Evolutionary conservation across 345 rosid genomes (phyloP).

Genomic region (Microcos paniculata): DNA sequence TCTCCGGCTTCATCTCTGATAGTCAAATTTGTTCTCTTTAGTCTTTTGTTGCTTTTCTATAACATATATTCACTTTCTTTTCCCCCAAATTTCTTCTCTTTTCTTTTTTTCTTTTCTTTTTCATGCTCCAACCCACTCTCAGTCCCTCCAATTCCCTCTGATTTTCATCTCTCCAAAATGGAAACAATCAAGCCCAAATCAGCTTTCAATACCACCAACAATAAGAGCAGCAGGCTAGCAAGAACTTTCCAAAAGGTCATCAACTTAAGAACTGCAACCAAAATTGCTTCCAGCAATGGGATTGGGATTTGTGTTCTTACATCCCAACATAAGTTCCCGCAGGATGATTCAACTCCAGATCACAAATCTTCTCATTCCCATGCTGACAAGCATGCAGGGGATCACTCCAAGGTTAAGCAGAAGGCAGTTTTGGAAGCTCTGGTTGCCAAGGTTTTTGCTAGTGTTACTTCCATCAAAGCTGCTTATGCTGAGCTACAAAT

Average conservation of each 20-base stretch:
- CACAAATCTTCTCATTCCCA: background rate
- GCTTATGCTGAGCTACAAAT: constrained; percentile 92
- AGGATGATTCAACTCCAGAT: constrained; percentile 19
- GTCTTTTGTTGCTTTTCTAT: background rate
- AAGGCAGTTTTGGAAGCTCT: constrained; percentile 69
- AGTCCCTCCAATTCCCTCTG: background rate
- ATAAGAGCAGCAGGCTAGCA: constrained; percentile 52
- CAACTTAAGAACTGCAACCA: constrained; percentile 47
- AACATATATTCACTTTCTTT: constrained; percentile 23
- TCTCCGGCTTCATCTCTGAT: constrained; percentile 29
- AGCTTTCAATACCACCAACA: constrained; percentile 25
- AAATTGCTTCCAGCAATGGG: constrained; percentile 56
- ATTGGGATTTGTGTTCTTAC: constrained; percentile 70
- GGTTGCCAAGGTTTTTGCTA: constrained; percentile 75
- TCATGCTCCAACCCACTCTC: constrained; percentile 12
- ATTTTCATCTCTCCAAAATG: constrained; percentile 26
- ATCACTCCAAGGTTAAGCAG: constrained; percentile 28
- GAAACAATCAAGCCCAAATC: constrained; percentile 59
- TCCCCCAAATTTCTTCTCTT: constrained; percentile 8
- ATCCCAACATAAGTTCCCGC: constrained; percentile 47
- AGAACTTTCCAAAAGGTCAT: constrained; percentile 72
- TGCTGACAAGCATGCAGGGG: constrained; percentile 14
- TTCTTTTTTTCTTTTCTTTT: background rate
- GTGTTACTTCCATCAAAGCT: constrained; percentile 78
- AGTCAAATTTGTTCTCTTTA: constrained; percentile 43